Evolutionary conservation across 2,329 filamentous ascomycete genomes (phyloP).

Genomic region (Parastagonospora avenae): DNA sequence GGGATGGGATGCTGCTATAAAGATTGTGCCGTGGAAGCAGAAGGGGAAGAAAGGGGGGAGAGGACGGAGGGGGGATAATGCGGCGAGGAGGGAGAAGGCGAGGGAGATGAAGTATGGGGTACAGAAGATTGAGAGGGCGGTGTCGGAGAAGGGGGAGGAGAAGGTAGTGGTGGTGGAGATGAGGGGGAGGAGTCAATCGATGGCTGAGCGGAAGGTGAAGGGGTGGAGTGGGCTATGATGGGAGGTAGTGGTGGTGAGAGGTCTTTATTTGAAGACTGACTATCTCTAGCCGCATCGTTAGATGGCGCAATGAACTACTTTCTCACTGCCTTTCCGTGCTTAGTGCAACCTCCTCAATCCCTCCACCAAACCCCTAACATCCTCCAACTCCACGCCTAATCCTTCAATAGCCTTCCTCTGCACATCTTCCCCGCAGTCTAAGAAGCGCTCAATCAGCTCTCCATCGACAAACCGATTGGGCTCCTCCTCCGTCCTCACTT

Average conservation of each 20-base stretch:
- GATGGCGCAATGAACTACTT: background rate
- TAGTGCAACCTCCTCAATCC: constrained; percentile 57
- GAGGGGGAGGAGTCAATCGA: too few relatives aligned
- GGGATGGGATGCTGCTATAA: background rate
- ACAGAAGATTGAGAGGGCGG: background rate
- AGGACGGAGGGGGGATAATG: background rate
- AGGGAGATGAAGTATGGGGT: too few relatives aligned
- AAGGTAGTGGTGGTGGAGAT: too few relatives aligned
- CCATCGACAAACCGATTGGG: constrained; percentile 91
- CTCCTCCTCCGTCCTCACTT: constrained; percentile 71
- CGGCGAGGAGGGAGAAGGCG: background rate
- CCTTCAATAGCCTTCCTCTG: constrained; percentile 60
- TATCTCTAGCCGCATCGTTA: background rate
- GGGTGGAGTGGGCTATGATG: background rate
- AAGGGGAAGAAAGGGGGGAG: background rate
- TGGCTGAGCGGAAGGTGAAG: too few relatives aligned
- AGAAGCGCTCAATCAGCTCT: constrained; percentile 83
- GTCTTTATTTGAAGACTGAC: background rate
- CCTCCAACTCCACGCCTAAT: constrained; percentile 62
- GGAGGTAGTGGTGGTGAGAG: background rate
- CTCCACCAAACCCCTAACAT: constrained; percentile 65
- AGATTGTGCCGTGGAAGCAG: background rate
- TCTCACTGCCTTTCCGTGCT: background rate
- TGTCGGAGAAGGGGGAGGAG: too few relatives aligned
- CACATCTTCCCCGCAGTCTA: constrained; percentile 68